A percentile compares a stretch with the other conserved stretches of the same genome.
Conservation (phyloP, 768 basidiomycete genomes). For the Phaffia australis region DNA sequence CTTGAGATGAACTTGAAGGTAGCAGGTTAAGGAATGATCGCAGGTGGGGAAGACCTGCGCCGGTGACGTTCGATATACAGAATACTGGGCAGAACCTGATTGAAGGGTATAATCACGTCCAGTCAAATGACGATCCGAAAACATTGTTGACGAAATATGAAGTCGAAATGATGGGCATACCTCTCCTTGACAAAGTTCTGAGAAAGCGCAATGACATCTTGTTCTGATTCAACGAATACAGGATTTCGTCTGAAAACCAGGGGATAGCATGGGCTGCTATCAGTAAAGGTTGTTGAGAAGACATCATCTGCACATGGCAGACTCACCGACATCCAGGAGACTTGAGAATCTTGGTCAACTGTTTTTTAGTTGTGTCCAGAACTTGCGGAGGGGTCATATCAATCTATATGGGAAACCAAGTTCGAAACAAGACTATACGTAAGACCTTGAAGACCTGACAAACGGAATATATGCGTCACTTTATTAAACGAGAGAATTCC, state of each 20-base stretch:
- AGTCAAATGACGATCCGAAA: conserved; percentile 44
- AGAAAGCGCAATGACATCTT: conserved; percentile 68
- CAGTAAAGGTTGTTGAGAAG: background rate
- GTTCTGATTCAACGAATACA: conserved; percentile 55
- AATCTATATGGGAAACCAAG: conserved; percentile 45
- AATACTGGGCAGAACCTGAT: background rate
- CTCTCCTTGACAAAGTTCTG: conserved; percentile 61
- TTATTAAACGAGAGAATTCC: background rate
- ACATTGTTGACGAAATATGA: conserved; percentile 72
- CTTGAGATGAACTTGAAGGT: conserved; percentile 74
- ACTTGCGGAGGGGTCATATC: conserved; percentile 96
- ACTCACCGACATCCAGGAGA: conserved; percentile 79
- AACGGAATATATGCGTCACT: conserved; percentile 8
- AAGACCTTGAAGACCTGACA: background rate
- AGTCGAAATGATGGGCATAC: conserved; percentile 40
- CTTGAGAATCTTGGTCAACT: conserved; percentile 80
- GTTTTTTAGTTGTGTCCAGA: conserved; percentile 78
- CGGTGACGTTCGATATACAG: conserved; percentile 75
- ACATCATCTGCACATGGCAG: background rate
- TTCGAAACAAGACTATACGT: conserved; percentile 12
- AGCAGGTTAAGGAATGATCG: conserved; percentile 83
- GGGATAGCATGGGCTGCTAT: background rate
- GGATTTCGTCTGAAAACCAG: conserved; percentile 36
- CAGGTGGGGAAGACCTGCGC: conserved; percentile 35
- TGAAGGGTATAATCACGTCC: background rate